Evolutionary conservation across 1,284 basidiomycete genomes (phyloP).

Genomic region (Puccinia brachypodii): DNA sequence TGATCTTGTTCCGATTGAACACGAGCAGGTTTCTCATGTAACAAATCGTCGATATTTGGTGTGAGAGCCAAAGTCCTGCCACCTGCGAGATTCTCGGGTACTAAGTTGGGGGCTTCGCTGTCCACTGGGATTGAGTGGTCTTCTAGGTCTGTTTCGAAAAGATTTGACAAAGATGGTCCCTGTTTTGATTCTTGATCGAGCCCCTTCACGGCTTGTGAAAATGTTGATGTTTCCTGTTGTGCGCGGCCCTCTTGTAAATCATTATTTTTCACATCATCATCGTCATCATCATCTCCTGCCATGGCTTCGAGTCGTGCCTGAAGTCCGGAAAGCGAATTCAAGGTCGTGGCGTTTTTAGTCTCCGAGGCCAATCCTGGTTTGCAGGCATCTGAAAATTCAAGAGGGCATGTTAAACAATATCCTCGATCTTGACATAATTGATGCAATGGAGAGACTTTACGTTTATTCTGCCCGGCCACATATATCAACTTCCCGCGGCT

Average conservation of each 20-base stretch:
- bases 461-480: slow-evolving; percentile 43
- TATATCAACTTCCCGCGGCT: slow-evolving; percentile 46
- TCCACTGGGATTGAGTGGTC: not conserved
- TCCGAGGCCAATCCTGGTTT: not conserved
- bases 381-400: slow-evolving; percentile 1
- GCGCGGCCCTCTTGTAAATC: not conserved
- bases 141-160: not conserved
- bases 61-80: not conserved
- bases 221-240: not conserved
- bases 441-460: slow-evolving; percentile 10
- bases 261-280: not conserved
- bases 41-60: not conserved
- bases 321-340: not conserved
- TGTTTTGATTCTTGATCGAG: not conserved
- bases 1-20: slow-evolving; percentile 3
- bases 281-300: slow-evolving; percentile 11
- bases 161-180: slow-evolving; percentile 2
- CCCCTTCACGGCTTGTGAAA: not conserved
- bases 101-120: not conserved
- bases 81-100: not conserved
- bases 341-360: not conserved
- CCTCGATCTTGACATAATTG: not conserved
- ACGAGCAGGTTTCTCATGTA: not conserved
- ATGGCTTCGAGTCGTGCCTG: slow-evolving; percentile 16
- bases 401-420: not conserved